Base-by-base conservation (phyloP, 2,329 filamentous ascomycete species). In the Fusarium concolor region DNA sequence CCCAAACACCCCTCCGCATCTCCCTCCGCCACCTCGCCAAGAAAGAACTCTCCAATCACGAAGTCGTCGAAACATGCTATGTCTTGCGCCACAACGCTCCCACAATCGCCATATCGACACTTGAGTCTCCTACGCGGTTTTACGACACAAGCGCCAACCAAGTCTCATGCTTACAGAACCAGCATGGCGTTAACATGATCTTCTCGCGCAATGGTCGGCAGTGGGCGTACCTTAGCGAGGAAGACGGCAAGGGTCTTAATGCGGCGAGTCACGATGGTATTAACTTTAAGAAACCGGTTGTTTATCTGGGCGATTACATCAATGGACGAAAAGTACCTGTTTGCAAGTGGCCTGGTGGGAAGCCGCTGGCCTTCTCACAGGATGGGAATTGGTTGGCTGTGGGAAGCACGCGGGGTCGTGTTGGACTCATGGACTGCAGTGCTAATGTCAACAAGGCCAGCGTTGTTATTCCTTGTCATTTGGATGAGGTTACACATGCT, bases 211-310 rank as follows among this genome's bases (percentile, higher is more conserved):
- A 70, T 33, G 65, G 62, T 2, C 60, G 69, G 7, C 55, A 64
- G 9, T 76, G 74, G 74, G 70, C 74, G 0, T 76, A 75, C 41
- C 55, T 73, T 3, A 53, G 54, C 24, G 74, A 76, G 28, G 70
- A 74, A n/a, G 74, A 74, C 17, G 20, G 62, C 31, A 65, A 65
- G 10, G 67, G 65, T n/a, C 59, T 71, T 38, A 69, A 65, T 33
- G 54, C 71, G 3, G 60, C 58, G 29, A 59, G 28, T 10, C 71
- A 73, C 33, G 69, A 74, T 31, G 72, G 70, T 4, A 35, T 62
- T 14, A 58, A 51, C 51, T 74, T 76, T 15, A 67, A 62, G 38
- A 68, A 67, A 38, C 73, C 74, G 1, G 47, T 67, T 28, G 67
- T 75, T 5, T 59, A 67, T 20, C 45, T 75, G 0, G 70, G 70